Evolutionary conservation across 2,329 filamentous ascomycete genomes (phyloP).

Genomic region (Orbilia ellipsospora): DNA sequence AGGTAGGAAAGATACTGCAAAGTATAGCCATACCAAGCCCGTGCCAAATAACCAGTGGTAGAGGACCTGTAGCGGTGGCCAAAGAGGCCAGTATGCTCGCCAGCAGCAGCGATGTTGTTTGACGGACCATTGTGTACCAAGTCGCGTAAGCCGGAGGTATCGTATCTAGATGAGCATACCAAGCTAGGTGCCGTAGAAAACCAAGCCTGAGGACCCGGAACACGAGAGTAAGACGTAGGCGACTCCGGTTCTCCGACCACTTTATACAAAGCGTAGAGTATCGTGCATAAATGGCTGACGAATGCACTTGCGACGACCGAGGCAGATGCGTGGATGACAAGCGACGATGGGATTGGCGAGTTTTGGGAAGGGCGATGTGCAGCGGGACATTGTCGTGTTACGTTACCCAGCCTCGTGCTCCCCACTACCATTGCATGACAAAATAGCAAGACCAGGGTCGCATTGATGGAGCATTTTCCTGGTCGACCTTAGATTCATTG

Average conservation of each 20-base stretch:
- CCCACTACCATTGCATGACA: neutral
- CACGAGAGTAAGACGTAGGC: constrained; percentile 1
- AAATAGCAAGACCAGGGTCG: neutral
- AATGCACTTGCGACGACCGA: constrained; percentile 51
- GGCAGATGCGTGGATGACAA: constrained; percentile 33
- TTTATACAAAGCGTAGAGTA: constrained; percentile 27
- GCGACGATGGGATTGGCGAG: constrained; percentile 46
- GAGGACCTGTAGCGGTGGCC: constrained; percentile 65
- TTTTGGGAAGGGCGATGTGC: constrained; percentile 1
- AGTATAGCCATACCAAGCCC: constrained; percentile 68
- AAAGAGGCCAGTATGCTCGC: constrained; percentile 27
- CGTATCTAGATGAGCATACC: constrained; percentile 8
- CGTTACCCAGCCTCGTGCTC: neutral
- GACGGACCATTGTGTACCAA: constrained; percentile 24
- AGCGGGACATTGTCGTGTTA: neutral
- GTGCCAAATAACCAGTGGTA: constrained; percentile 96
- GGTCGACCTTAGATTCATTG: neutral
- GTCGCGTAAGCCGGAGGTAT: constrained; percentile 25
- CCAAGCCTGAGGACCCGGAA: constrained; percentile 1
- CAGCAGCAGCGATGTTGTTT: constrained; percentile 34
- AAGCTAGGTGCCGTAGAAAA: constrained; percentile 12
- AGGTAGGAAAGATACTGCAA: constrained; percentile 12
- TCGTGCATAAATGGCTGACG: constrained; percentile 36
- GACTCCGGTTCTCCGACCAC: constrained; percentile 10
- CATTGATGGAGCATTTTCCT: neutral